Evolutionary conservation across 768 basidiomycete species (phyloP), one percentile per base, ranked within the genome.

Genomic region (Pleurotus eryngii): DNA sequence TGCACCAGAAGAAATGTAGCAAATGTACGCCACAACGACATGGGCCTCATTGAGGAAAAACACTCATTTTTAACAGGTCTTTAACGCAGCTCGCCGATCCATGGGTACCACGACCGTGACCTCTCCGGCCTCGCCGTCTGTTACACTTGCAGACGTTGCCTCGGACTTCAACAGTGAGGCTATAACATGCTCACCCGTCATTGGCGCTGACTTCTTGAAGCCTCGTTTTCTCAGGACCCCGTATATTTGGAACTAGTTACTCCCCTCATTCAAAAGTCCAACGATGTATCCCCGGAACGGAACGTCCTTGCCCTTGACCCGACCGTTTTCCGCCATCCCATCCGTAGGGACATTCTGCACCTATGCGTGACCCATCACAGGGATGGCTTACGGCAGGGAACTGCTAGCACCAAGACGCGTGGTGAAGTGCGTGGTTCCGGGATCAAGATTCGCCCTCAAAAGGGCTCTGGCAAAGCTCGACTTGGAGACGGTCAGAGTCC

Each of bases 311-410:
- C 81, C 60, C 82, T 92, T 26, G 82, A 92, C 66, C 84, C 89
- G 1, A 79, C 82, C n/a, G 87, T 98, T 27, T 99, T 98, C 74
- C 79, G 83, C 59, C 87, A 92, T 63, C 92, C 95, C 40, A 84
- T 95, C 45, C 90, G 96, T 49, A 84, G 86, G 18, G 95, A 98
- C 70, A 90, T 99, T 60, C 83, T 98, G 3, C 95, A 98, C 70
- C 81, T 93, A 46, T 96, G 95, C 67, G 87, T 95, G 35, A 83
- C 89, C 5, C 92, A 96, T 65, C 82, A 97, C 68, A 85, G 89
- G 40, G 92, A 97, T 66, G 82, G 86, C 17, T 80, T 95, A 14
- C 87, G 96, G n/a, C 90, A 94, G 75, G 96, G 96, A 26, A 89
- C 90, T 11, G 94, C 92, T 20, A 87, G 79, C 60, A 97, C 94